Evolutionary conservation across 2,329 filamentous ascomycete species (phyloP).

Genomic region (Falciphora oryzae): DNA sequence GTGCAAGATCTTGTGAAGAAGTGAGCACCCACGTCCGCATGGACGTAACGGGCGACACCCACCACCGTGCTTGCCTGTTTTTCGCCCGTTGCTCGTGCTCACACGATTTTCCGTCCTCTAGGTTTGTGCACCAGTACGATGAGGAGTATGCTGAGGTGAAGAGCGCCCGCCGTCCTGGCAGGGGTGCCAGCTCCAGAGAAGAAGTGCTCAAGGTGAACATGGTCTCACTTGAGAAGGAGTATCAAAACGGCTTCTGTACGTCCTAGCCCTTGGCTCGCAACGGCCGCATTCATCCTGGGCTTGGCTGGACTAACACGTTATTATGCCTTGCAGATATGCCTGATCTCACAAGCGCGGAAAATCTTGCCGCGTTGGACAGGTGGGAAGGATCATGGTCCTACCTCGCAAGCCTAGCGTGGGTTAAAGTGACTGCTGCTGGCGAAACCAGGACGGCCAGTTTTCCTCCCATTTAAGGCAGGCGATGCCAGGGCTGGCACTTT

Average conservation of each 20-base stretch:
- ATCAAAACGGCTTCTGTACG: slow-evolving; percentile 74
- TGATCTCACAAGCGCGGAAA: slow-evolving; percentile 64
- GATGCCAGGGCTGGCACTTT: neutral
- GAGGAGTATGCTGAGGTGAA: slow-evolving; percentile 63
- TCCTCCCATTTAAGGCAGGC: slow-evolving; percentile 50
- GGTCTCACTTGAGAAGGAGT: slow-evolving; percentile 69
- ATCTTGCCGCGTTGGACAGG: slow-evolving; percentile 56
- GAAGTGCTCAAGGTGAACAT: slow-evolving; percentile 70
- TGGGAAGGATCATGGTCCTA: slow-evolving; percentile 86
- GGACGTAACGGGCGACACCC: neutral
- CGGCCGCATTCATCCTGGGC: too few species aligned
- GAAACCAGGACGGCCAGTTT: slow-evolving; percentile 65
- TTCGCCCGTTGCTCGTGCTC: slow-evolving; percentile 18
- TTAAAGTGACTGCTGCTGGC: slow-evolving; percentile 64
- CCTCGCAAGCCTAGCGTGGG: slow-evolving; percentile 69
- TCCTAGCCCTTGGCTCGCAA: slow-evolving; percentile 12
- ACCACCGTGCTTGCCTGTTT: slow-evolving; percentile 14
- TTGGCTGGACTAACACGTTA: neutral
- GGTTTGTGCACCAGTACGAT: slow-evolving; percentile 62
- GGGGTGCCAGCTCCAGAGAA: slow-evolving; percentile 72
- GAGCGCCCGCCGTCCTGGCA: slow-evolving; percentile 67
- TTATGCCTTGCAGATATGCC: slow-evolving; percentile 51
- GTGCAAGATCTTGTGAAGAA: slow-evolving; percentile 56
- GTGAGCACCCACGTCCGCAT: slow-evolving; percentile 35
- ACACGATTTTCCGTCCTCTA: slow-evolving; percentile 24